Percentiles rank a stretch among this genome's conserved stretches.
phyloP scores from a whole-genome alignment of 257 asterid genomes.

The Nicotiana undulata region DNA sequence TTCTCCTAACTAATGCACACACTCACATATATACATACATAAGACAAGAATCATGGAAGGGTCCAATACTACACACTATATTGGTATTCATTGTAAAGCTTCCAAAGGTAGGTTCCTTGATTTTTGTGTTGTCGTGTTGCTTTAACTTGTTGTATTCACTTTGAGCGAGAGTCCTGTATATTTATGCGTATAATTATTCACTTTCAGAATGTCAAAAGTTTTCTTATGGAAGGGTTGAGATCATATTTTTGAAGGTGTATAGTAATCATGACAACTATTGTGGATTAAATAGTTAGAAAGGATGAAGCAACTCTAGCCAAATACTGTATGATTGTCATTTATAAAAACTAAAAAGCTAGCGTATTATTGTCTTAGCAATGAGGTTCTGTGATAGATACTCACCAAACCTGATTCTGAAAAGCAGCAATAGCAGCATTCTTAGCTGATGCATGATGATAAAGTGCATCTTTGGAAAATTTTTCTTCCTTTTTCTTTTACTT shows the following conservation, averaged over 20 bases:
- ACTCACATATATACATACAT: too few relatives aligned
- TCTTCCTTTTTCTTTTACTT: not conserved
- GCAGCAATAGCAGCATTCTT: not conserved
- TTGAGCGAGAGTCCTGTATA: too few relatives aligned
- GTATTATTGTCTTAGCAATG: not conserved
- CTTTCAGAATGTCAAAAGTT: not conserved
- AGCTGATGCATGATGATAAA: not conserved
- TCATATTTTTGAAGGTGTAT: not conserved
- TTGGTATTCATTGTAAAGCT: too few relatives aligned
- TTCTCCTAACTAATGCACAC: too few relatives aligned
- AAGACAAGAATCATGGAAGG: too few relatives aligned
- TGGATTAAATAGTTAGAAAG: not conserved
- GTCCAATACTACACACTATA: too few relatives aligned
- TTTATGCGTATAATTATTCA: too few relatives aligned
- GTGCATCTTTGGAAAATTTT: not conserved
- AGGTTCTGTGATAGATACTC: not conserved
- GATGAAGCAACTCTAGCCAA: not conserved
- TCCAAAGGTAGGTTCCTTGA: too few relatives aligned
- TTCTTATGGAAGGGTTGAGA: not conserved
- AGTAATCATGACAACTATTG: not conserved
- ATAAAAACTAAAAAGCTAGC: not conserved
- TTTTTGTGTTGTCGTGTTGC: too few relatives aligned
- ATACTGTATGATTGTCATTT: not conserved
- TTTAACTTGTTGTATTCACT: too few relatives aligned
- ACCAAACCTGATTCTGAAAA: not conserved